Evolutionary conservation across 2,329 filamentous ascomycete genomes (phyloP), one percentile per base, ranked within the genome.

Genomic region (Paraconiothyrium sp.): DNA sequence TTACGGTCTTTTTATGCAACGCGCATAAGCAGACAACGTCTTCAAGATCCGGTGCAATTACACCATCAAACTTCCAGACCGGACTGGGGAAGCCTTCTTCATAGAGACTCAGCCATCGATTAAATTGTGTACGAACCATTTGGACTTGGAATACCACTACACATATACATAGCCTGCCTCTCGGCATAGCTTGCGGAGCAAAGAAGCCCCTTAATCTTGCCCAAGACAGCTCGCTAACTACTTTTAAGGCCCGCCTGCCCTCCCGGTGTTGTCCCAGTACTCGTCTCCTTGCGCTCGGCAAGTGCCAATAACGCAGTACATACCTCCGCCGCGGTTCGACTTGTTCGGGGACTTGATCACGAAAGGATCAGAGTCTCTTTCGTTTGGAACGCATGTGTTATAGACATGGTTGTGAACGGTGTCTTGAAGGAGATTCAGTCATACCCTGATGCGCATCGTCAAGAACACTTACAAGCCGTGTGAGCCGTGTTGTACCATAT

Each of bases 401-500:
- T n/a, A 35, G 16, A 22, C 34, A 14, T 52, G 27, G 30, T 52
- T 52, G 30, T 52, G 30, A 24, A 52, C 49, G 14, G 49, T 52
- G 20, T 52, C 49, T 52, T 14, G 8, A 7, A n/a, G 30, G 22
- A 24, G 49, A 20, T 7, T 52, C 2, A 35, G 27, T 51, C n/a
- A 20, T 27, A 35, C 27, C 24, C 20, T 10, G 13, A 4, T 51
- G 22, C 27, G 32, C 37, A 44, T 16, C 8, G 41, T 37, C 8
- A 20, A 16, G 20, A 20, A 44, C n/a, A 56, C 58, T 60, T 60
- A 60, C 58, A 60, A 48, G 58, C 58, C 16, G 58, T 60, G 24
- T 60, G 58, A 11, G 58, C 58, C 16, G 58, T 60, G 24, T 60
- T 60, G 20, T 60, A 60, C 58, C 58, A 60, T 30, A 60, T 56